Conservation (phyloP, 345 rosid genomes). For the Eucalyptus curtisii region DNA sequence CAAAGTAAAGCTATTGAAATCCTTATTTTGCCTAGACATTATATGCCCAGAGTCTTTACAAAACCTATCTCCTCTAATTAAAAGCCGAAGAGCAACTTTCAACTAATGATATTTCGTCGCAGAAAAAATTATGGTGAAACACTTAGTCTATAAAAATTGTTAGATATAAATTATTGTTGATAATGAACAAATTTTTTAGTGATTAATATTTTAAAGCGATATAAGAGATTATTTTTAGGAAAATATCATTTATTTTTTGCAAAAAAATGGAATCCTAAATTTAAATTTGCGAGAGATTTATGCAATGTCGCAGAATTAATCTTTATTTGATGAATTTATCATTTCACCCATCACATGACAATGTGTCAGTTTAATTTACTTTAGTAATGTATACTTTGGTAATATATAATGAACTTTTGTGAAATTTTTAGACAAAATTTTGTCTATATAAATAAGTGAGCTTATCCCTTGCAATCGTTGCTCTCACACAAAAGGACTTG, state of each 20-base stretch:
- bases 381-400: neutral
- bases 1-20: too few relatives aligned
- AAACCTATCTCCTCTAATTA: too few relatives aligned
- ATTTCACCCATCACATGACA: neutral
- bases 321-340: neutral
- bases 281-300: neutral
- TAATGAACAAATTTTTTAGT: neutral
- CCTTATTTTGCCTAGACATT: too few relatives aligned
- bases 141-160: neutral
- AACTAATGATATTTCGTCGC: rapidly evolving
- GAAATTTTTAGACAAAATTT: neutral
- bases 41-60: too few relatives aligned
- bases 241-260: neutral
- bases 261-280: neutral
- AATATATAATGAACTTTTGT: neutral
- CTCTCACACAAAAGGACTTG: neutral
- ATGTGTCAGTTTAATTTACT: neutral
- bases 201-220: neutral
- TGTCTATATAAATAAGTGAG: neutral
- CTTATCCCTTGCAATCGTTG: neutral
- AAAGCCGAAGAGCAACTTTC: too few relatives aligned
- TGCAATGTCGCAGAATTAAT: neutral
- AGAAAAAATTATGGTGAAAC: too few relatives aligned
- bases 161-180: too few relatives aligned
- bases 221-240: neutral